These are phyloP conservation scores for thale cress (Arabidopsis thaliana) DNA, from an alignment of 345 rosid genomes.

Conservation along the genomic window DNA sequence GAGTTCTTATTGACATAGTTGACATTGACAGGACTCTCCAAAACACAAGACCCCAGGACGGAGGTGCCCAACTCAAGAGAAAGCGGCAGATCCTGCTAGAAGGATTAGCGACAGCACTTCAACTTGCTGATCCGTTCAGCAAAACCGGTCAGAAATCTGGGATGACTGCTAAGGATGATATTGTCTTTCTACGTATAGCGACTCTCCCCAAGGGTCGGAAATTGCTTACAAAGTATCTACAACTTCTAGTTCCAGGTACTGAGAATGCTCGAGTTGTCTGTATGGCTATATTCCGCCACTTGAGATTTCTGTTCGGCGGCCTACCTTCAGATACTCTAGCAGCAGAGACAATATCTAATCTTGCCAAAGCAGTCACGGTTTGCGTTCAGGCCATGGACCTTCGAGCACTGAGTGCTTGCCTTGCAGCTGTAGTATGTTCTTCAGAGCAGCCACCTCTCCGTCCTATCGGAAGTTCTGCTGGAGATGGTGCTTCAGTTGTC, in stretches of 20 bases:
- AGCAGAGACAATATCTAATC: conserved; percentile 67
- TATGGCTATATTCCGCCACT: conserved; percentile 93
- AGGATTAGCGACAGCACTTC: conserved; percentile 88
- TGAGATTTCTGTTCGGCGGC: conserved; percentile 94
- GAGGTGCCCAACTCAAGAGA: conserved; percentile 79
- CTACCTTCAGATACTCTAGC: conserved; percentile 69
- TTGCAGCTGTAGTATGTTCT: conserved; percentile 96
- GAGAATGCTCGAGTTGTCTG: conserved; percentile 88
- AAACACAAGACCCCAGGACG: conserved; percentile 77
- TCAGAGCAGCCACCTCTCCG: conserved; percentile 97
- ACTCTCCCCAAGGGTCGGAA: conserved; percentile 92
- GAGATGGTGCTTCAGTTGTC: conserved; percentile 84
- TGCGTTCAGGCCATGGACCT: conserved; percentile 88
- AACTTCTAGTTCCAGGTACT: conserved; percentile 86
- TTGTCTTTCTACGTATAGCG: conserved; percentile 77
- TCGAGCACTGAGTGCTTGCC: conserved; percentile 91
- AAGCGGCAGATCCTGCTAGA: conserved; percentile 79
- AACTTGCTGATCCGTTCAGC: conserved; percentile 90
- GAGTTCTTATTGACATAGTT: conserved; percentile 81
- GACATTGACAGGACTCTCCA: conserved; percentile 87
- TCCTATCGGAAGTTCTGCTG: conserved; percentile 86
- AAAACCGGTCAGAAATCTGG: conserved; percentile 63
- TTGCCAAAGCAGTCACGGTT: conserved; percentile 67
- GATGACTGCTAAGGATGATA: conserved; percentile 71
- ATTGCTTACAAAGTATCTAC: conserved; percentile 71